phyloP scores from a whole-genome alignment of 2,329 filamentous ascomycete genomes.

The Chrysoporthe puriensis region DNA sequence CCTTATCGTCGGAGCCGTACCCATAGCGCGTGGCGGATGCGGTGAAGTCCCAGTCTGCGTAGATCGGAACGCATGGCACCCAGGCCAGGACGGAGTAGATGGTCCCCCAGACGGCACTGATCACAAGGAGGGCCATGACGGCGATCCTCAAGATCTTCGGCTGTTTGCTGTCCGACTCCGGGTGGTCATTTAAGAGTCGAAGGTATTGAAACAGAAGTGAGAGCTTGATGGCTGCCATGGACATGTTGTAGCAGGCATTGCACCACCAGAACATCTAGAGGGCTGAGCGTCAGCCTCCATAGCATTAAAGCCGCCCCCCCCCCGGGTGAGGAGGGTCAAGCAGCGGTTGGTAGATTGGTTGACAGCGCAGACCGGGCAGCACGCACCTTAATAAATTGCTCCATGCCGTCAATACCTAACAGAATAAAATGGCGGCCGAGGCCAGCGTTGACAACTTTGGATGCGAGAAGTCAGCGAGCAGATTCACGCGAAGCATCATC shows the following conservation, averaged over 20 bases:
- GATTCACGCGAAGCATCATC: neutral
- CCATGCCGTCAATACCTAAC: slow-evolving; percentile 16
- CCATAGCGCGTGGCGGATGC: slow-evolving; percentile 15
- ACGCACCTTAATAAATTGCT: slow-evolving; percentile 20
- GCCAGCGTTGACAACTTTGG: slow-evolving; percentile 18
- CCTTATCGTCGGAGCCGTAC: slow-evolving; percentile 19
- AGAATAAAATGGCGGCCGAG: slow-evolving; percentile 21
- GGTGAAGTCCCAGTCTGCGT: slow-evolving; percentile 31
- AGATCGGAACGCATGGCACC: slow-evolving; percentile 32
- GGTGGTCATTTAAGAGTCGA: slow-evolving; percentile 31
- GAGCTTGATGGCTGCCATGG: slow-evolving; percentile 33
- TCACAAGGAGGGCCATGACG: slow-evolving; percentile 27
- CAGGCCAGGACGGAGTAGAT: slow-evolving; percentile 32
- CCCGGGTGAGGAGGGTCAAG: too few relatives aligned
- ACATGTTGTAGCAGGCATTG: slow-evolving; percentile 33
- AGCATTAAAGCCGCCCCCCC: too few relatives aligned
- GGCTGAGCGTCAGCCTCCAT: slow-evolving; percentile 8
- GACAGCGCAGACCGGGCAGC: slow-evolving; percentile 19
- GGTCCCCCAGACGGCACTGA: slow-evolving; percentile 32
- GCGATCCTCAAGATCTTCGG: slow-evolving; percentile 30
- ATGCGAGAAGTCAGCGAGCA: neutral
- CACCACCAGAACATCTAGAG: slow-evolving; percentile 28
- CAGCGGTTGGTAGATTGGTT: too few relatives aligned
- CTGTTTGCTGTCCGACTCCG: slow-evolving; percentile 26
- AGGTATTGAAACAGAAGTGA: slow-evolving; percentile 35